Base-by-base conservation (phyloP, 2,329 filamentous ascomycete species). In the Apiospora aurea region DNA sequence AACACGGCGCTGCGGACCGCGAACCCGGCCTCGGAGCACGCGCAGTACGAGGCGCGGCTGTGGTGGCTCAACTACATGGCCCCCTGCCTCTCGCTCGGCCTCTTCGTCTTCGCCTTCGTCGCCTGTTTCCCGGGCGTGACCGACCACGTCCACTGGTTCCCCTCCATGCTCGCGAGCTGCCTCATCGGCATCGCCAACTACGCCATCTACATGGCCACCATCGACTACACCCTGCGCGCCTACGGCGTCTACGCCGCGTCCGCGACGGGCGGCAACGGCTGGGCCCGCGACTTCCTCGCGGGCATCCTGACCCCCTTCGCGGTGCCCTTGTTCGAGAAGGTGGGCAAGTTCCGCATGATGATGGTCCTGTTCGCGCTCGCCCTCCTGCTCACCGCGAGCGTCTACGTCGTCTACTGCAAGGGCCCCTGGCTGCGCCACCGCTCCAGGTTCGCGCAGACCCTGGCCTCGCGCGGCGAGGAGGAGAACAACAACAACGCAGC, bases 181-280 rank as follows among this genome's bases (percentile, higher is more conserved):
- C 83, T 93, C 64, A 90, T 94, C 69, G 93, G 91, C 29, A 91
- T 94, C 69, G 92, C 92, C 71, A 94, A 94, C 77, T 93, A 92
- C 51, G 84, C 88, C 46, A 93, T 93, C 72, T 94, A 94, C 82
- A 93, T 93, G 89, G 90, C 91, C 0, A 93, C 91, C 1, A 92
- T 94, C 74, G 91, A 94, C 80, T 94, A 94, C 82, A 93, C 94
- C 88, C 89, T 94, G 47, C 91, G 90, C 72, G 90, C 92, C 0
- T 94, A 94, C 76, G 93, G 92, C 0, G 89, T 89, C 0, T 94
- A 93, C 79, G 89, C 91, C 2, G 92, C 92, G 1, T 93, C 91
- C 0, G 93, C 93, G 0, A 94, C 92, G 0, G 93, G 92, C 53
- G 92, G 92, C 26, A 94, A 94, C 74, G 93, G 92, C 1, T 94